Percentiles rank a stretch among this genome's conserved stretches.
Evolutionary conservation across 306 rosid genomes (phyloP).

Genomic region (Vigna trinervia): DNA sequence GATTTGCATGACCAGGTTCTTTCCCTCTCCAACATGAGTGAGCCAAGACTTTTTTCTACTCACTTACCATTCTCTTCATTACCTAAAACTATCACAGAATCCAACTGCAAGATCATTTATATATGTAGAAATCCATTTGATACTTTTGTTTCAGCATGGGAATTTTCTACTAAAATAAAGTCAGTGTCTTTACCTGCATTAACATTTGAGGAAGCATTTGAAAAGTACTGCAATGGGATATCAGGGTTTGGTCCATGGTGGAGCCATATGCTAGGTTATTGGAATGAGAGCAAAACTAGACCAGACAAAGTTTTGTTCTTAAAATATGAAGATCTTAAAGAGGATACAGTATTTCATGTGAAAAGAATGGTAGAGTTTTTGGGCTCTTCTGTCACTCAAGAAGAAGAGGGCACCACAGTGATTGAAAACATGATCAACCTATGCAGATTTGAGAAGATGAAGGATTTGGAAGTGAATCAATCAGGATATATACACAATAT

Average conservation of each 20-base stretch:
- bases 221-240: neutral
- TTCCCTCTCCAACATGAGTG: neutral
- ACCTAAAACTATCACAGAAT: too few species aligned
- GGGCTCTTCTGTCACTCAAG: neutral
- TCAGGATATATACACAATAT: neutral
- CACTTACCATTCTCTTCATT: neutral
- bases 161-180: too few species aligned
- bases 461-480: neutral
- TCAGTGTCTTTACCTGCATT: neutral
- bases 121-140: too few species aligned
- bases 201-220: neutral
- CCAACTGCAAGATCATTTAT: too few species aligned
- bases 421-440: neutral
- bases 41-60: neutral
- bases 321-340: neutral
- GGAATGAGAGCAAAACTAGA: neutral
- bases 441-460: constrained; percentile 1
- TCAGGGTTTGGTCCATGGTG: neutral
- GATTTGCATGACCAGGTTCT: neutral
- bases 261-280: neutral
- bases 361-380: neutral
- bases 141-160: too few species aligned
- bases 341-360: neutral
- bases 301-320: neutral
- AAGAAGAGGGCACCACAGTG: neutral